Conservation (phyloP, 768 basidiomycete species). For the Russula sp. region DNA sequence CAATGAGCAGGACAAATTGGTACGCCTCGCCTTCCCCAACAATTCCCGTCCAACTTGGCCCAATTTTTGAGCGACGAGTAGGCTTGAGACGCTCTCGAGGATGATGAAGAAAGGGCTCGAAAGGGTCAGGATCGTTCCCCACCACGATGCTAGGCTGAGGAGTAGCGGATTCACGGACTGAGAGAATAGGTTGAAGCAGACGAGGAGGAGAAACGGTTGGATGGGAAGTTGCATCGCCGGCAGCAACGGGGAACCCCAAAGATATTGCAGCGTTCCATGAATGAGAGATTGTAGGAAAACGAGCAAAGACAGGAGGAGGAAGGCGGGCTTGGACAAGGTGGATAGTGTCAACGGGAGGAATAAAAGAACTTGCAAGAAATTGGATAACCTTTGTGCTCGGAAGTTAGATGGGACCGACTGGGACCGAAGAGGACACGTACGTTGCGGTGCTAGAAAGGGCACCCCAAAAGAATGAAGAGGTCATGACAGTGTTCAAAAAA, state of each 20-base stretch:
- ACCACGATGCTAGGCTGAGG: conserved; percentile 56
- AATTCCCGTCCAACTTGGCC: conserved; percentile 70
- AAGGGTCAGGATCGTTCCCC: conserved; percentile 68
- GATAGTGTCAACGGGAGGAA: conserved; percentile 83
- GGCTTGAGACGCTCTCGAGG: conserved; percentile 80
- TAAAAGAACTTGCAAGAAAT: conserved; percentile 74
- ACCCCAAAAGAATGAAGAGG: conserved; percentile 65
- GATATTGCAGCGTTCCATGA: conserved; percentile 72
- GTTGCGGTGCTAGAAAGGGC: conserved; percentile 60
- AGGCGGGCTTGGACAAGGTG: conserved; percentile 75
- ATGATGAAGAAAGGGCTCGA: conserved; percentile 76
- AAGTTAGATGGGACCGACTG: conserved; percentile 21
- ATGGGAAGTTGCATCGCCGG: conserved; percentile 81
- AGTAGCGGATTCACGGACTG: conserved; percentile 59
- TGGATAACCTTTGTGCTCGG: conserved; percentile 54
- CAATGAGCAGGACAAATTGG: conserved; percentile 74
- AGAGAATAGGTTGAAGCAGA: conserved; percentile 83
- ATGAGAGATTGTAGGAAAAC: conserved; percentile 73
- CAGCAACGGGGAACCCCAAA: conserved; percentile 69
- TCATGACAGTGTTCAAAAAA: conserved; percentile 37
- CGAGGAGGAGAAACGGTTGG: conserved; percentile 81
- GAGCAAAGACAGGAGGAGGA: conserved; percentile 76
- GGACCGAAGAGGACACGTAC: conserved; percentile 13
- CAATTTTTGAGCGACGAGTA: conserved; percentile 77
- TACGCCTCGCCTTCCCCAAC: conserved; percentile 70